Evolutionary conservation across 2,329 filamentous ascomycete genomes (phyloP).

Genomic region (Xenoacremonium recifei): DNA sequence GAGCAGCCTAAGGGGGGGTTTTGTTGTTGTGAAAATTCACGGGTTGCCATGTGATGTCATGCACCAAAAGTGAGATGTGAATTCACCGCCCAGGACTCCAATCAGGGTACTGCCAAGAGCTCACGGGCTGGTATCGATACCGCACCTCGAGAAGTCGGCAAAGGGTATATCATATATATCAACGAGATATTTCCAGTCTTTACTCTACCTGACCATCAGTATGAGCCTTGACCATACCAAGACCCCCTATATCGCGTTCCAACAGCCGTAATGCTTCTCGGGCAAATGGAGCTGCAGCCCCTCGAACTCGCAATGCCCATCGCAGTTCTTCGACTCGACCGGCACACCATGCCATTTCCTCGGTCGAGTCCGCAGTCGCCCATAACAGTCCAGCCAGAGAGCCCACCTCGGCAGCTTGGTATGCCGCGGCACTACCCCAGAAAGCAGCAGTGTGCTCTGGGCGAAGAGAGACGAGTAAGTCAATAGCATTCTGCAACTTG

Average conservation of each 20-base stretch:
- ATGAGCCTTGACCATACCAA: conserved; percentile 24
- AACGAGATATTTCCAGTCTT: too few relatives aligned
- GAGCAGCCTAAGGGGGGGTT: too few relatives aligned
- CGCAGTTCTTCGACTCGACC: conserved; percentile 39
- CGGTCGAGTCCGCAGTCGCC: conserved; percentile 35
- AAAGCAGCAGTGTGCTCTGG: conserved; percentile 45
- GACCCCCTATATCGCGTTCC: conserved; percentile 32
- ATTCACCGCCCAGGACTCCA: too few relatives aligned
- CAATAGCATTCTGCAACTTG: conserved; percentile 38
- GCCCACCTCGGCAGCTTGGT: conserved; percentile 42
- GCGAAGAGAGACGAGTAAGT: conserved; percentile 39
- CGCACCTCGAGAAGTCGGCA: too few relatives aligned
- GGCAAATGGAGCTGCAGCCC: conserved; percentile 37
- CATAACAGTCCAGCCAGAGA: conserved; percentile 41
- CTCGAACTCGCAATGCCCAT: conserved; percentile 41
- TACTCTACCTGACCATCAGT: conserved; percentile 11
- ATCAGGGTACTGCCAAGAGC: too few relatives aligned
- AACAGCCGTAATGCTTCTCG: conserved; percentile 38
- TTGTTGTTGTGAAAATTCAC: too few relatives aligned
- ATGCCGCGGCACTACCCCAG: conserved; percentile 44
- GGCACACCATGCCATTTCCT: conserved; percentile 39
- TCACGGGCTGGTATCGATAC: too few relatives aligned
- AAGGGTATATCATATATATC: too few relatives aligned
- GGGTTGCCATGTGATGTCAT: too few relatives aligned
- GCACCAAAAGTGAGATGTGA: too few relatives aligned